Conservation (phyloP, 139 green algal genomes). For the Chlorella ohadii region DNA sequence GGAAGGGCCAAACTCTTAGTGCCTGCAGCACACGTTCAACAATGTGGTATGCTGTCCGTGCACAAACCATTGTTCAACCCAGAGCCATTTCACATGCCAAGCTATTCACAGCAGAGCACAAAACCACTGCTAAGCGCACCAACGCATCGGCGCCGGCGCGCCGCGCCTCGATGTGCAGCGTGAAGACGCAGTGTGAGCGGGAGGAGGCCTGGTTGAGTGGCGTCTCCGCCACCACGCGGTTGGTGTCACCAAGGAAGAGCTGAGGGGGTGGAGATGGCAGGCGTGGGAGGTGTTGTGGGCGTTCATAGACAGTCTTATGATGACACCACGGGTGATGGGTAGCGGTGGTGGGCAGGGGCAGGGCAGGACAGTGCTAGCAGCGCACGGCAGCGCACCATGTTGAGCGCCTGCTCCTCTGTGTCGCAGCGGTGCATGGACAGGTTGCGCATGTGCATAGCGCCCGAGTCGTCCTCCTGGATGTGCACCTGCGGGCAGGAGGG, state of each 20-base stretch:
- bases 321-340: no score
- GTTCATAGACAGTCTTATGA: no score
- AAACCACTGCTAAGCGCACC: no score
- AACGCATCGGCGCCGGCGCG: slow-evolving; percentile 78
- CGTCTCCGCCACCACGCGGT: slow-evolving; percentile 48
- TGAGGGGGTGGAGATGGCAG: slow-evolving; percentile 51
- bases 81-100: no score
- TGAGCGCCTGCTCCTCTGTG: slow-evolving; percentile 91
- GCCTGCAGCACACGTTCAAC: no score
- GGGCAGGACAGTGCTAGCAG: not conserved
- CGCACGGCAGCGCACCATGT: slow-evolving; percentile 75
- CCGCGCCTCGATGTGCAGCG: slow-evolving; percentile 87
- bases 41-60: no score
- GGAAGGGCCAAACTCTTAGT: no score
- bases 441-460: slow-evolving; percentile 85
- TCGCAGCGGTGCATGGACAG: slow-evolving; percentile 73
- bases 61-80: no score
- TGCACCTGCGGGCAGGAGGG: slow-evolving; percentile 70
- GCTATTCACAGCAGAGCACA: no score
- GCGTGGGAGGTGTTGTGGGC: not conserved
- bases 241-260: slow-evolving; percentile 62
- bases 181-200: slow-evolving; percentile 93
- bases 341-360: not conserved
- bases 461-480: slow-evolving; percentile 95
- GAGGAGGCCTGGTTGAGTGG: slow-evolving; percentile 88